Percentiles rank a stretch among this genome's conserved stretches.
Conservation (phyloP, 768 basidiomycete species). For the Amanita thiersii region DNA sequence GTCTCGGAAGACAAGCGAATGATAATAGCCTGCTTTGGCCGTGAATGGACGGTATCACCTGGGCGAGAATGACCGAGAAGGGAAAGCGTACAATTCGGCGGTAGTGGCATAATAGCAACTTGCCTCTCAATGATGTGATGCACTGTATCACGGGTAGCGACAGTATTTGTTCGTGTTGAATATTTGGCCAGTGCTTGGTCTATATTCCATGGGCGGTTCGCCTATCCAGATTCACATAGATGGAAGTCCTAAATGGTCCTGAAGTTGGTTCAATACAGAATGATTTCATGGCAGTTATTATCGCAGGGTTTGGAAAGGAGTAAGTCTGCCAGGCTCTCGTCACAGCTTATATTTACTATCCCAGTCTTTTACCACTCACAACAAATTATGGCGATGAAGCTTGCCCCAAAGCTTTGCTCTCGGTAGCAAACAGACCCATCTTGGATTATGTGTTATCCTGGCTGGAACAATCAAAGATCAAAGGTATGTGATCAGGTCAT, state of each 20-base stretch:
- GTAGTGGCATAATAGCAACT: conserved; percentile 66
- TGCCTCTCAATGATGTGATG: too few species aligned
- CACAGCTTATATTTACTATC: too few species aligned
- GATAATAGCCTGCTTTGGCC: conserved; percentile 67
- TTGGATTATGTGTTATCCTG: conserved; percentile 78
- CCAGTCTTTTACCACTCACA: conserved; percentile 67
- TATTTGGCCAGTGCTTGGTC: too few species aligned
- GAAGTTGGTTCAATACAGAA: conserved; percentile 32
- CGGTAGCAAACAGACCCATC: conserved; percentile 83
- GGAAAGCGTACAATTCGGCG: conserved; percentile 41
- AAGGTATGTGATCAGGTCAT: conserved; percentile 39
- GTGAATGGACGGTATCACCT: conserved; percentile 42
- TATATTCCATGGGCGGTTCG: too few species aligned
- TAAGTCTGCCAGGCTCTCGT: too few species aligned
- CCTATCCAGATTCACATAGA: too few species aligned
- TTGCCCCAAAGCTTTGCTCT: conserved; percentile 81
- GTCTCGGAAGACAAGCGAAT: conserved; percentile 70
- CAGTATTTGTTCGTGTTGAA: conserved; percentile 4
- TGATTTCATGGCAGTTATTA: conserved; percentile 83
- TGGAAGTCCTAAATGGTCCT: conserved; percentile 65
- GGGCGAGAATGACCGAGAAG: conserved; percentile 51
- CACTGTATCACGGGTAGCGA: too few species aligned
- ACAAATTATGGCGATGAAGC: conserved; percentile 73
- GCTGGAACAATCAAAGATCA: conserved; percentile 82
- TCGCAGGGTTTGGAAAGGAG: conserved; percentile 93